Evolutionary conservation across 345 rosid species (phyloP), one percentile per base, ranked within the genome.

Genomic region (Gossypium turneri): DNA sequence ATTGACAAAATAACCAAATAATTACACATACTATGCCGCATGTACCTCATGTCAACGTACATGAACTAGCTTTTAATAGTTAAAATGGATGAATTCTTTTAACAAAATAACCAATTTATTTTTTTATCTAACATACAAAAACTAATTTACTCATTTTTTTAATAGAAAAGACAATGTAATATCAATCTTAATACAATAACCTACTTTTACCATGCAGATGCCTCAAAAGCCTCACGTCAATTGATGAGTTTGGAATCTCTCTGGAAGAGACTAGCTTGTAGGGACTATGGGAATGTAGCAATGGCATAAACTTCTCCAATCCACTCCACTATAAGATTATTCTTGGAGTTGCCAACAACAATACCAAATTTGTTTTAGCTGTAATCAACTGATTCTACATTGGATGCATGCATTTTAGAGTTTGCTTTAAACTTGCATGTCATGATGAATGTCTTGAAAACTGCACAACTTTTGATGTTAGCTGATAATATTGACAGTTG

Each of bases 261-360:
- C 89, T 95, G 89, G 52, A 89, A 92, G 85, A 89, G 91, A 84
- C 83, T 89, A 73, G 97, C 97, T 47, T 88, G 98, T 61, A 96
- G 98, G 45, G 97, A 95, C 65, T 89, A 87, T 20, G 93, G 96
- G 43, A 93, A 89, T 61, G 98, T 96, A 52, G 97, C 94, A 61
- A 93, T 93, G 97, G 98, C 96, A 10, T 96, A 95, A 84, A 91
- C 97, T 61, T 88, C 92, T 47, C 78, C 85, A 13, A 93, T 95
- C 78, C 85, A 89, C 87, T 87, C 92, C 6, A 93, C 97, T 20
- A 92, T 93, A n/a, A 87, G 96, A 66, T 84, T 90, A 45, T 89
- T 89, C 82, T 83, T 82, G 65, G 96, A 90, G 88, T 83, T 90
- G 1, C 87, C 63, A 43, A n/a, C 24, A 20, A 44, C 16, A 20